phyloP scores from a whole-genome alignment of 2,329 filamentous ascomycete genomes.

The Akanthomyces lecanii region DNA sequence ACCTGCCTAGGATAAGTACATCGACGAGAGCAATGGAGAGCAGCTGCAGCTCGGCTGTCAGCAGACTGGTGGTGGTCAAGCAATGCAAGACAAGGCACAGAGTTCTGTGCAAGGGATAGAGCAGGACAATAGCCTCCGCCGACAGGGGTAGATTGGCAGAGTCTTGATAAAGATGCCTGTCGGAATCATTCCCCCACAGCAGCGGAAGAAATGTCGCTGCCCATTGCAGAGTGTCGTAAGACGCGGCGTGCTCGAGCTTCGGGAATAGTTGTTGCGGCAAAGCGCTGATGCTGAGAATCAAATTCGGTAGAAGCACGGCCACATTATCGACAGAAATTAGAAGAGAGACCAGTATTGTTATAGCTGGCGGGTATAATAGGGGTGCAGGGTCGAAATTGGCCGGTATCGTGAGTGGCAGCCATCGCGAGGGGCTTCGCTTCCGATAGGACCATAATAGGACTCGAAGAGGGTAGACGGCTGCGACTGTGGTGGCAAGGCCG shows the following conservation, averaged over 20 bases:
- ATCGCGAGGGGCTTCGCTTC: slow-evolving; percentile 34
- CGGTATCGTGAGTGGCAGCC: slow-evolving; percentile 54
- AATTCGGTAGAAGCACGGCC: slow-evolving; percentile 66
- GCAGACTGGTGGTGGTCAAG: slow-evolving; percentile 82
- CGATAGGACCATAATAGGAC: slow-evolving; percentile 47
- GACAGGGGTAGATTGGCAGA: slow-evolving; percentile 33
- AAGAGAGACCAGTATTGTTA: slow-evolving; percentile 73
- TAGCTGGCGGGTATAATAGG: slow-evolving; percentile 74
- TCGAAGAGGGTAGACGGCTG: slow-evolving; percentile 56
- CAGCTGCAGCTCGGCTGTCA: slow-evolving; percentile 82
- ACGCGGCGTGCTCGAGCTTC: slow-evolving; percentile 50
- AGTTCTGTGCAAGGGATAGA: slow-evolving; percentile 82
- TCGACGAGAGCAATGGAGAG: slow-evolving; percentile 80
- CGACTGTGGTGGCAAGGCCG: slow-evolving; percentile 36
- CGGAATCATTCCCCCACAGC: slow-evolving; percentile 30
- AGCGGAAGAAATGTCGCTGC: slow-evolving; percentile 67
- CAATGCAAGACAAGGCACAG: slow-evolving; percentile 70
- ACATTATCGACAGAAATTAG: slow-evolving; percentile 62
- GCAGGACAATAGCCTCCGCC: slow-evolving; percentile 55
- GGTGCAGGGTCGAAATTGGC: slow-evolving; percentile 85
- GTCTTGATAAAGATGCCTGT: slow-evolving; percentile 32
- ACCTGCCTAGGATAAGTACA: slow-evolving; percentile 69
- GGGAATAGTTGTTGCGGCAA: slow-evolving; percentile 72
- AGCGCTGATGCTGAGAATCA: slow-evolving; percentile 75
- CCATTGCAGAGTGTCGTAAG: slow-evolving; percentile 73